A percentile compares a stretch with the other conserved stretches of the same genome.
These are phyloP conservation scores for Aureobasidium lini DNA, from an alignment of 2,329 filamentous ascomycete species.

Conservation along the genomic window DNA sequence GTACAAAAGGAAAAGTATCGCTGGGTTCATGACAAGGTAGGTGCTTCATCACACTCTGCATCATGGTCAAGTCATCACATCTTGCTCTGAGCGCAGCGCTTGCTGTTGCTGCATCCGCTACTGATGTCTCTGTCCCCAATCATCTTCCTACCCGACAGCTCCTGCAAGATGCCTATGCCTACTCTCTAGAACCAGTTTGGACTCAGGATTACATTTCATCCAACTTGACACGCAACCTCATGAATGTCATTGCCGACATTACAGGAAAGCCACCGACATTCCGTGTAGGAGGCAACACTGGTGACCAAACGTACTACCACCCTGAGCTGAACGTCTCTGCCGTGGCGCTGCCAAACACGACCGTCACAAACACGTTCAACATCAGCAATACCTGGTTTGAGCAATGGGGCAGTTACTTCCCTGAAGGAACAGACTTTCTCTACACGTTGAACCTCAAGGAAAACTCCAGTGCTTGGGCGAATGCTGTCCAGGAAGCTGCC, in stretches of 20 bases:
- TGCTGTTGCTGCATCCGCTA: background rate
- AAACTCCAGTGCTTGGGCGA: background rate
- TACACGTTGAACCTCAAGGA: background rate
- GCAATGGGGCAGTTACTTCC: background rate
- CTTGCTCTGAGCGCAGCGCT: background rate
- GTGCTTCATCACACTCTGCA: background rate
- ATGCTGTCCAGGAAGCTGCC: background rate
- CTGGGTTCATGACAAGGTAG: background rate
- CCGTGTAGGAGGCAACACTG: background rate
- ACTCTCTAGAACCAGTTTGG: constrained; percentile 5
- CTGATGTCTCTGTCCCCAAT: background rate
- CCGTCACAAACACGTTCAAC: constrained; percentile 4
- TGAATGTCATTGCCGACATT: background rate
- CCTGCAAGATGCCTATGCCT: background rate
- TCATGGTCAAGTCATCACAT: background rate
- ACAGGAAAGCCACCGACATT: background rate
- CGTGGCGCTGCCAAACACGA: background rate
- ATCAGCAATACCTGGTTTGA: constrained; percentile 3
- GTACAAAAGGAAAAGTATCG: background rate
- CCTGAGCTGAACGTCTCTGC: background rate
- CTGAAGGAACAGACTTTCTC: background rate
- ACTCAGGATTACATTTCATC: background rate
- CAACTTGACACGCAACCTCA: constrained; percentile 4
- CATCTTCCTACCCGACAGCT: background rate
- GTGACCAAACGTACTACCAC: background rate